These are phyloP conservation scores for Puccinia sorghi DNA, from an alignment of 1,284 basidiomycete genomes.

Conservation along the genomic window DNA sequence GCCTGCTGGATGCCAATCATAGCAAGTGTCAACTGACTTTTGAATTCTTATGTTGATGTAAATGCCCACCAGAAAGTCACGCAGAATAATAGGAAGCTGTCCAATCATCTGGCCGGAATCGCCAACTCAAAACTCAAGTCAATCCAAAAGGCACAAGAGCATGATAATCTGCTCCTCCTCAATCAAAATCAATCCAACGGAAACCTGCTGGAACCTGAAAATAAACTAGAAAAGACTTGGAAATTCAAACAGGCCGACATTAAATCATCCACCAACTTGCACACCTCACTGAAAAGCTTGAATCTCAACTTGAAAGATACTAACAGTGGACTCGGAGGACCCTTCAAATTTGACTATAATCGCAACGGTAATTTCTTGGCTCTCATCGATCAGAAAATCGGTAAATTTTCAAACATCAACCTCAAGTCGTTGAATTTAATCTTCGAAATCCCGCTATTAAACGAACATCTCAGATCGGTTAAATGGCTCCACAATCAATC, in stretches of 20 bases:
- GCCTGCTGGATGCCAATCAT: too few relatives aligned
- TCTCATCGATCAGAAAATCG: constrained; percentile 18
- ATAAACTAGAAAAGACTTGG: constrained; percentile 37
- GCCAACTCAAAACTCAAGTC: constrained; percentile 19
- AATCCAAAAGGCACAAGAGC: constrained; percentile 29
- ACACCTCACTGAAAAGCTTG: constrained; percentile 21
- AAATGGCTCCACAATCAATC: constrained; percentile 88
- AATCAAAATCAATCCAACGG: constrained; percentile 32
- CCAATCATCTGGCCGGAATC: constrained; percentile 40
- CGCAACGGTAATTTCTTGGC: constrained; percentile 34
- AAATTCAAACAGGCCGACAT: constrained; percentile 40
- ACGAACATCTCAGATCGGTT: constrained; percentile 27
- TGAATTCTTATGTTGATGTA: not conserved
- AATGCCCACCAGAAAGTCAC: constrained; percentile 16
- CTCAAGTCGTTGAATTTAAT: constrained; percentile 31
- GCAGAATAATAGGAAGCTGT: constrained; percentile 41
- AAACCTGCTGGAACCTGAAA: constrained; percentile 36
- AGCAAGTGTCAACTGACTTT: too few relatives aligned
- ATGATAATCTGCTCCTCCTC: constrained; percentile 38
- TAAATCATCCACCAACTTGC: constrained; percentile 24
- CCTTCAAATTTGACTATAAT: constrained; percentile 41
- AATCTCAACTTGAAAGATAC: constrained; percentile 27
- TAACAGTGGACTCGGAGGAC: constrained; percentile 30
- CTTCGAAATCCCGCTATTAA: constrained; percentile 22
- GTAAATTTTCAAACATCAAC: constrained; percentile 27